These are phyloP conservation scores for Colletotrichum sp. DNA, from an alignment of 2,329 filamentous ascomycete genomes.

Conservation along the genomic window DNA sequence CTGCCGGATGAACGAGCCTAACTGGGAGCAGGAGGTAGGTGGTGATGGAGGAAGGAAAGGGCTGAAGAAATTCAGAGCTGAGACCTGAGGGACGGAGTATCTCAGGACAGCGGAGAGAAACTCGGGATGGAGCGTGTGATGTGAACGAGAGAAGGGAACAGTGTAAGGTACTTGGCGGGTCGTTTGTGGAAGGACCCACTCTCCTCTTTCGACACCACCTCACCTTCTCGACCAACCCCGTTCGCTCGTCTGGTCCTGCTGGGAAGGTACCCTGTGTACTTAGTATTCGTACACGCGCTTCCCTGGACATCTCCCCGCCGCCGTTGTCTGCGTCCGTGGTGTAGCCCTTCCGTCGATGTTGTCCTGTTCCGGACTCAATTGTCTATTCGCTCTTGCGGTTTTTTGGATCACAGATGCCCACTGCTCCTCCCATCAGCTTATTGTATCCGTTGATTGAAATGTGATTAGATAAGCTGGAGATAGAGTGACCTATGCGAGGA, in stretches of 20 bases:
- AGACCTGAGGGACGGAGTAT: neutral
- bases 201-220: conserved; percentile 14
- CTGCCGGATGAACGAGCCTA: neutral
- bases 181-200: neutral
- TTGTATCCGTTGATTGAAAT: neutral
- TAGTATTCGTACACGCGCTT: neutral
- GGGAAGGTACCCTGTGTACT: neutral
- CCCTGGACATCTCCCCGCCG: neutral
- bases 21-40: neutral
- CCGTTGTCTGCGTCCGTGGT: neutral
- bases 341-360: neutral
- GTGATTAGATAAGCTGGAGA: neutral
- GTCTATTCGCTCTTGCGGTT: neutral
- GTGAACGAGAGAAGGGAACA: neutral
- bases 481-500: neutral
- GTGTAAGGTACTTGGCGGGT: neutral
- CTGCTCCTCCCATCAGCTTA: neutral
- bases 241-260: neutral
- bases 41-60: neutral
- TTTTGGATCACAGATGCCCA: neutral
- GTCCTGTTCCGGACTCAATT: neutral
- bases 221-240: neutral
- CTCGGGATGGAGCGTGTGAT: neutral
- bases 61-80: neutral
- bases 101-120: neutral